These are phyloP conservation scores for Acacia concinna DNA, from an alignment of 331 rosid species.

Conservation along the genomic window DNA sequence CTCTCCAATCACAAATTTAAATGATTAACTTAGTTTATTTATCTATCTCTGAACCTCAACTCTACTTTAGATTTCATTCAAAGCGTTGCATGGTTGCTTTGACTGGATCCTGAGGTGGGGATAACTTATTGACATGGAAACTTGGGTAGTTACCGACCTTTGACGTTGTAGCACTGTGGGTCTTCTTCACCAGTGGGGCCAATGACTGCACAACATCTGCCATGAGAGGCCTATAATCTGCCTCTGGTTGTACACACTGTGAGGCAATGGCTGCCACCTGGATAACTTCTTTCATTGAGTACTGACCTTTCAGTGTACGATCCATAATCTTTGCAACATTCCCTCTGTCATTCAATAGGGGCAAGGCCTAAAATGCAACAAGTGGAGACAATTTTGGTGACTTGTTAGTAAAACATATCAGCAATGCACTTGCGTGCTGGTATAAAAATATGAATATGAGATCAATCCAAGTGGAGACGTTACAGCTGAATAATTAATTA, in stretches of 20 bases:
- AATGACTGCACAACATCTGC: slow-evolving; percentile 95
- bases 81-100: slow-evolving; percentile 41
- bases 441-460: neutral
- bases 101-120: slow-evolving; percentile 40
- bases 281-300: slow-evolving; percentile 87
- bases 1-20: neutral
- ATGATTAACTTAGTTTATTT: neutral
- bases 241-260: slow-evolving; percentile 95
- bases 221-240: slow-evolving; percentile 96
- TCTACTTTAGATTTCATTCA: neutral
- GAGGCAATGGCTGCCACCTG: slow-evolving; percentile 97
- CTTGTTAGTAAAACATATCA: neutral
- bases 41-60: neutral
- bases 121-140: slow-evolving; percentile 55
- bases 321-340: slow-evolving; percentile 85
- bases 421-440: neutral
- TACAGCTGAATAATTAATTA: neutral
- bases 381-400: neutral
- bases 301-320: slow-evolving; percentile 82
- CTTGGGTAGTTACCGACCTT: slow-evolving; percentile 62
- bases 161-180: slow-evolving; percentile 55
- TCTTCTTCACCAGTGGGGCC: slow-evolving; percentile 76
- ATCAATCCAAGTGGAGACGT: too few species aligned
- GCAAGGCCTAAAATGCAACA: slow-evolving; percentile 68
- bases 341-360: slow-evolving; percentile 80